These are phyloP conservation scores for Zygosaccharomyces lentus DNA, from an alignment of 805 yeast genomes.

Conservation along the genomic window DNA sequence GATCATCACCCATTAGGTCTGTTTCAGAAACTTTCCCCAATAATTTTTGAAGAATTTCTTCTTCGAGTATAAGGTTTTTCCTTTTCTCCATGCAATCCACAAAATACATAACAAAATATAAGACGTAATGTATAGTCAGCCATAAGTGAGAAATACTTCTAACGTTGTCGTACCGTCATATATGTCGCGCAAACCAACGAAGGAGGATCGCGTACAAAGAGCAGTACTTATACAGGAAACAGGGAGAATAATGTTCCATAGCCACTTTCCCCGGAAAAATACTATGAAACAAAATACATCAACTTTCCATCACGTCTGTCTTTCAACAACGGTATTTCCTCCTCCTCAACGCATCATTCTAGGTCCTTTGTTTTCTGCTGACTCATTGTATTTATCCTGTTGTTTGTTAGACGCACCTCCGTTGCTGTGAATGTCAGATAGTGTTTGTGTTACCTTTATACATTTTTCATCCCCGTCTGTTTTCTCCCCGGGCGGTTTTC, in stretches of 20 bases:
- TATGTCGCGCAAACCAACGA: background rate
- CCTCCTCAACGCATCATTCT: background rate
- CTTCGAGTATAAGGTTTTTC: background rate
- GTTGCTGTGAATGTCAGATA: background rate
- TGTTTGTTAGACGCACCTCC: background rate
- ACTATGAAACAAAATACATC: background rate
- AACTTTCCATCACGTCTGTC: background rate
- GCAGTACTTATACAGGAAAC: background rate
- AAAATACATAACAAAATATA: background rate
- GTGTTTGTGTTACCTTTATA: background rate
- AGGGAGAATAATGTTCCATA: background rate
- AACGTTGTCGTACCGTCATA: background rate
- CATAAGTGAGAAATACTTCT: background rate
- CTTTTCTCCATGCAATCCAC: background rate
- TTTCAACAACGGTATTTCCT: background rate
- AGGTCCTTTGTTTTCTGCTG: background rate
- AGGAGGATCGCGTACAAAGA: background rate
- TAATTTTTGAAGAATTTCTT: background rate
- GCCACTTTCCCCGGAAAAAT: background rate
- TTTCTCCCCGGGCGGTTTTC: background rate
- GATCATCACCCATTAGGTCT: too few relatives aligned
- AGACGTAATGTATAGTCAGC: background rate
- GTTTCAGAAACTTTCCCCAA: background rate
- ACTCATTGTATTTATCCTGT: background rate
- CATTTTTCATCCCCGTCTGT: background rate